phyloP scores from a whole-genome alignment of 2,329 filamentous ascomycete species.

The Sporothrix humicola region DNA sequence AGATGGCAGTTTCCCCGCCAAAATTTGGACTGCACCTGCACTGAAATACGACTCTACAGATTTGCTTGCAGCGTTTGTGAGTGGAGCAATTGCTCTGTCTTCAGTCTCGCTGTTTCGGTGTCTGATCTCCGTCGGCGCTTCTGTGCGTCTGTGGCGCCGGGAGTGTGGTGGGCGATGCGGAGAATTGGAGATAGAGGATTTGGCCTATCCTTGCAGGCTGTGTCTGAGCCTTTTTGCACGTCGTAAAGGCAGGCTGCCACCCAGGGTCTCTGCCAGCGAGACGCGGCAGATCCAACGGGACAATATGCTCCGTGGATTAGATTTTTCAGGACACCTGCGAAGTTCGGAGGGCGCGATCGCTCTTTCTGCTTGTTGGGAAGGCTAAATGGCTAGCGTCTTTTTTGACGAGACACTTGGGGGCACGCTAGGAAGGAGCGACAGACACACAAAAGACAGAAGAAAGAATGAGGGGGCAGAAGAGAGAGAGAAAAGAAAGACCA shows the following conservation, averaged over 20 bases:
- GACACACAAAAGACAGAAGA: neutral
- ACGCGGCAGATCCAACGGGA: slow-evolving; percentile 29
- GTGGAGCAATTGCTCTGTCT: slow-evolving; percentile 4
- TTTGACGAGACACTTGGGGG: neutral
- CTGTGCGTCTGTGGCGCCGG: slow-evolving; percentile 24
- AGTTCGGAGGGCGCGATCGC: slow-evolving; percentile 30
- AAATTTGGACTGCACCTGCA: slow-evolving; percentile 7
- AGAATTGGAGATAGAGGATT: slow-evolving; percentile 29
- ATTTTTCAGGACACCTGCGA: slow-evolving; percentile 30
- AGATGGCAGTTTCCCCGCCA: slow-evolving; percentile 28
- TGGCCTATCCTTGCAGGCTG: neutral
- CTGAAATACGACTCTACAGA: slow-evolving; percentile 22
- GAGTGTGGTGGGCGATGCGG: slow-evolving; percentile 25
- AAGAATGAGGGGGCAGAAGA: neutral
- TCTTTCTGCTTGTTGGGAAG: slow-evolving; percentile 25
- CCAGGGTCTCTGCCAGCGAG: neutral
- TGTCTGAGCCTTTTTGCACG: too few species aligned
- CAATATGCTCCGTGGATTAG: slow-evolving; percentile 31
- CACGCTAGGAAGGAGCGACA: neutral
- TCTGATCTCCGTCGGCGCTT: slow-evolving; percentile 26
- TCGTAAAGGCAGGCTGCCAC: neutral
- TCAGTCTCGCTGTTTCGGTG: slow-evolving; percentile 26
- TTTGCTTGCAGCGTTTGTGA: neutral
- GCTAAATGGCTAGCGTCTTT: slow-evolving; percentile 28
- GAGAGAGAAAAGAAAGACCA: neutral